phyloP scores from a whole-genome alignment of 768 basidiomycete genomes.

The Plicaturopsis crispa region DNA sequence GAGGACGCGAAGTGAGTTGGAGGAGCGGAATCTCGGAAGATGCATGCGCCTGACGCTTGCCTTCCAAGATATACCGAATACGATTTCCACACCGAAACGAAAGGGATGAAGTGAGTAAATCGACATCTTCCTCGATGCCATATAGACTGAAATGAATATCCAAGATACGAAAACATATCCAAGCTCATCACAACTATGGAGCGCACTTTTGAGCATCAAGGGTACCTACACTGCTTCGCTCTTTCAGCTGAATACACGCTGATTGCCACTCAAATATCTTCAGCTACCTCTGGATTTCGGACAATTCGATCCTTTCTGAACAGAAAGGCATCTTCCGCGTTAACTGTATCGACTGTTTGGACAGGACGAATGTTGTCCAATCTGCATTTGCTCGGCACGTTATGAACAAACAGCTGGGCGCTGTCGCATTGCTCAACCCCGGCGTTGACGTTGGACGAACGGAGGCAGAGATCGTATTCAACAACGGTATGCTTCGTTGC shows the following conservation, averaged over 20 bases:
- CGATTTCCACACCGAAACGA: conserved; percentile 91
- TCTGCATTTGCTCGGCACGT: conserved; percentile 88
- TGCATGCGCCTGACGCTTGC: conserved; percentile 3
- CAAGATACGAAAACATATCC: conserved; percentile 84
- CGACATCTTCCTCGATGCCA: no score
- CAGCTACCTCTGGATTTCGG: conserved; percentile 81
- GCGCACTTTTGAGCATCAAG: conserved; percentile 72
- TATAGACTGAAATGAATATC: no score
- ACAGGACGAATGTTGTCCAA: conserved; percentile 92
- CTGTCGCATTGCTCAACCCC: conserved; percentile 58
- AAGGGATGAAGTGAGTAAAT: conserved; percentile 84
- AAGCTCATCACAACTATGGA: conserved; percentile 68
- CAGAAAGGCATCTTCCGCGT: conserved; percentile 86
- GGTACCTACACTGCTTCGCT: conserved; percentile 31
- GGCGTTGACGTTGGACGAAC: conserved; percentile 39
- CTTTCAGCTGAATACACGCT: conserved; percentile 2
- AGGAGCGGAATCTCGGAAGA: neutral
- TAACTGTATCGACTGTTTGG: conserved; percentile 94
- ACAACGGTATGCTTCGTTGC: conserved; percentile 46
- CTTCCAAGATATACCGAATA: conserved; percentile 67
- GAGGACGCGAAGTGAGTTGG: conserved; percentile 49
- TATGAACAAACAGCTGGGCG: conserved; percentile 66
- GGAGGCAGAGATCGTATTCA: conserved; percentile 70
- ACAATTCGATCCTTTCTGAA: conserved; percentile 59
- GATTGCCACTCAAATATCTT: conserved; percentile 1